phyloP scores from a whole-genome alignment of 352 stramenopile genomes.

The Pythium sukuiense region DNA sequence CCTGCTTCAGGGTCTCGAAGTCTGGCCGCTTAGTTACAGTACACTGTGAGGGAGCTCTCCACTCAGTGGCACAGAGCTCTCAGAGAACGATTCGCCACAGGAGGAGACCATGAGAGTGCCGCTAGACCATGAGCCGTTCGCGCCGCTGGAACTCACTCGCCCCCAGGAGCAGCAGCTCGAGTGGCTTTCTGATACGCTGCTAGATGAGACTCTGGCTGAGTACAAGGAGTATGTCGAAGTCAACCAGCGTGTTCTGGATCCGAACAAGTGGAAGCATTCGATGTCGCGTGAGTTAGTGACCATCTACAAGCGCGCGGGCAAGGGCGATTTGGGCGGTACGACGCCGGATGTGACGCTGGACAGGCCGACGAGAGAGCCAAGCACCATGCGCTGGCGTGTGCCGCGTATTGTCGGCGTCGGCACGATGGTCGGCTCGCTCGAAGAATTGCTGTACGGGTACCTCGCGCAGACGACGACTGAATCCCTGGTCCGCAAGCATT shows the following conservation, averaged over 20 bases:
- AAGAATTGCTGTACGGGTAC: not conserved
- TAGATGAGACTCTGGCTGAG: not conserved
- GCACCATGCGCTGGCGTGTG: not conserved
- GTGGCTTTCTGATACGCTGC: not conserved
- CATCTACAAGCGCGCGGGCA: constrained; percentile 1
- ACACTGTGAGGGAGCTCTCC: too few relatives aligned
- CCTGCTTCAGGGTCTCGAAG: not conserved
- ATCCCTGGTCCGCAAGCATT: not conserved
- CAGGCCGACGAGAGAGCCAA: not conserved
- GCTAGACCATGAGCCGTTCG: not conserved
- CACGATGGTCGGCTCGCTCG: not conserved
- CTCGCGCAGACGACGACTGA: not conserved
- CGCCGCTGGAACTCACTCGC: not conserved
- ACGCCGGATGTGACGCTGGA: not conserved
- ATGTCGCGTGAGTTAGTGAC: not conserved
- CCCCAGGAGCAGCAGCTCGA: not conserved
- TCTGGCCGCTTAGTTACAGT: not conserved
- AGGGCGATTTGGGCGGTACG: not conserved
- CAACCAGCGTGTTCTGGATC: not conserved
- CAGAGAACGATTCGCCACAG: too few relatives aligned
- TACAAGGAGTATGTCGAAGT: not conserved
- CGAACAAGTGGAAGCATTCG: not conserved
- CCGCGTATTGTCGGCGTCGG: not conserved
- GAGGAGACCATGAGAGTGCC: constrained; percentile 1
- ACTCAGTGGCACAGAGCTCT: too few relatives aligned